Evolutionary conservation across 345 rosid species (phyloP), one percentile per base, ranked within the genome.

Genomic region (Aegle marmelos): DNA sequence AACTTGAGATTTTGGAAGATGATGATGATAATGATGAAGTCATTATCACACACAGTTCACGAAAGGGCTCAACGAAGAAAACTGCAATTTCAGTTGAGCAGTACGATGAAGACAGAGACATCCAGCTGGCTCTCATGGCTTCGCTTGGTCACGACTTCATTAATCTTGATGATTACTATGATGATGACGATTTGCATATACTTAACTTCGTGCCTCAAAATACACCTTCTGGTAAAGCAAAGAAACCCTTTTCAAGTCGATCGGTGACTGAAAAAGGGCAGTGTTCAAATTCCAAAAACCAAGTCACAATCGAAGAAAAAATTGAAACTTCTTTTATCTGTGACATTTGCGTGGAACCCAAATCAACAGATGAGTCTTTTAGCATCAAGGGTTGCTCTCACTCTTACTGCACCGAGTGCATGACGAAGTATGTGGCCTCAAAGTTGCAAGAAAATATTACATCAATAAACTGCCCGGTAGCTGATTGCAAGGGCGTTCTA

Each of bases 31-130:
- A 34, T 34, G 37, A 31, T 57, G 70, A 5, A 22, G 76, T 72
- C 31, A 24, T 57, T 22, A 70, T 24, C 66, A 73, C 73, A 4
- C 79, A 83, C 77, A 72, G 72, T 48, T 68, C 77, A 10, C 21
- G 24, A 10, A 73, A 77, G 68, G 91, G 91, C 50, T 57, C 56
- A 70, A 74, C 83, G 9, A 80, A 78, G 70, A 78, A 21, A 10
- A 78, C 67, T 37, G 82, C 91, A n/a, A 82, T 90, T 39, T 81
- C 82, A 45, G 88, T 85, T 28, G 91, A 90, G 57, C 77, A 77
- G 16, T 84, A 85, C 86, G 65, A 36, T 74, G 84, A 72, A 39
- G 76, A 78, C n/a, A 83, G 88, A 61, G 83, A 77, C 81, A 82
- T 78, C 76, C 75, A 73, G 8, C 34, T 59, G 36, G 79, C 78